These are phyloP conservation scores for Pseudogymnoascus verrucosus DNA, from an alignment of 2,329 filamentous ascomycete species.

Conservation along the genomic window DNA sequence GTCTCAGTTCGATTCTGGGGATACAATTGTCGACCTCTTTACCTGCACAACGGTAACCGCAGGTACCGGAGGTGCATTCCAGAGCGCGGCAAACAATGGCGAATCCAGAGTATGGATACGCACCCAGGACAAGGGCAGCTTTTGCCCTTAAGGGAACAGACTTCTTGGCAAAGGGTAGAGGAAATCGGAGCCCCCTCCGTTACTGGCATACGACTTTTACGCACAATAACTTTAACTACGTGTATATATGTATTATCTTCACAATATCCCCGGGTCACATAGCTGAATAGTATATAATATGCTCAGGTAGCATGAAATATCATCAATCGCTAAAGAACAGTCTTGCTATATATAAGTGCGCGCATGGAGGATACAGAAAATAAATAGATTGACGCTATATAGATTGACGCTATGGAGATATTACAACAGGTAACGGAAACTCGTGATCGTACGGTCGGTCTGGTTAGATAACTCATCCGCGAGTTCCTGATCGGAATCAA, in stretches of 20 bases:
- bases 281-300: background rate
- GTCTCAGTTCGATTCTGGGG: background rate
- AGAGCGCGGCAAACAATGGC: background rate
- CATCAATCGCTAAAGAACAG: background rate
- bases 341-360: background rate
- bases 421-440: background rate
- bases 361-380: background rate
- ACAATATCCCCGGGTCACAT: background rate
- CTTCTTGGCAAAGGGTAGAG: background rate
- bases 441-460: background rate
- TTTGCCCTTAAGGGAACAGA: background rate
- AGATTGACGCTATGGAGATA: background rate
- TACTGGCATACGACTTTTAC: background rate
- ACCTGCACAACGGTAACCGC: background rate
- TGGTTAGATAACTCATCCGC: conserved; percentile 9
- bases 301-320: background rate
- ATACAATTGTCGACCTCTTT: background rate
- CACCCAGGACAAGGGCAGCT: background rate
- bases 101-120: conserved; percentile 4
- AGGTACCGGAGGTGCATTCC: background rate
- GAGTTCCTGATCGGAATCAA: conserved; percentile 4
- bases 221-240: background rate
- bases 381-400: background rate
- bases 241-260: background rate
- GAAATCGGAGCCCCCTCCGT: background rate